These are phyloP conservation scores for Lentinula sp. DNA, from an alignment of 768 basidiomycete genomes.

Conservation along the genomic window DNA sequence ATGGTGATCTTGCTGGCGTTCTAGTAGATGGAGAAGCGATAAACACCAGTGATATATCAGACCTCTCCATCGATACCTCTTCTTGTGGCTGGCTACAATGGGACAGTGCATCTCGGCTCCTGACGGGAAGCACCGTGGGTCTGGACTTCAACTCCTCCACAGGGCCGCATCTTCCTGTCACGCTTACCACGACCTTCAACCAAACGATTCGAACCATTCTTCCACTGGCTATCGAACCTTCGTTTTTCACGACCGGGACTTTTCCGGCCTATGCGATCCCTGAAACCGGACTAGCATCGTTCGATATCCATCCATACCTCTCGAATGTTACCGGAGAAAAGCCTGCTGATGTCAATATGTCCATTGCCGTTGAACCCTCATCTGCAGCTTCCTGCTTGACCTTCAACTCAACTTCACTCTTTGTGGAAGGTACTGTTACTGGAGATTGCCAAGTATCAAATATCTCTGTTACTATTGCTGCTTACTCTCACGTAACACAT, in stretches of 20 bases:
- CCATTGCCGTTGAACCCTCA: conserved; percentile 48
- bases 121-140: conserved; percentile 61
- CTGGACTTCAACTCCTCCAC: conserved; percentile 25
- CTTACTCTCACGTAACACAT: conserved; percentile 59
- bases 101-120: conserved; percentile 44
- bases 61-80: conserved; percentile 54
- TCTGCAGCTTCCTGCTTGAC: conserved; percentile 42
- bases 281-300: conserved; percentile 44
- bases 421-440: conserved; percentile 56
- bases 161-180: conserved; percentile 48
- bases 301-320: conserved; percentile 51
- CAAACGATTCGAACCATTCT: conserved; percentile 63
- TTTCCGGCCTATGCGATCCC: conserved; percentile 53
- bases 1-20: conserved; percentile 57
- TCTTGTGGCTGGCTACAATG: conserved; percentile 58
- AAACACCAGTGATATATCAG: conserved; percentile 51
- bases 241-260: conserved; percentile 58
- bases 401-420: conserved; percentile 39
- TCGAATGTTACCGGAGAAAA: conserved; percentile 39
- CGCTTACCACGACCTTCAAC: conserved; percentile 57
- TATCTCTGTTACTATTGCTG: conserved; percentile 55
- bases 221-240: conserved; percentile 59
- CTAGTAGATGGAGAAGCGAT: conserved; percentile 56
- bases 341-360: conserved; percentile 43
- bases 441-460: conserved; percentile 31